Evolutionary conservation across 2,329 filamentous ascomycete genomes (phyloP), one percentile per base, ranked within the genome.

Genomic region (Tolypocladium tundrense): DNA sequence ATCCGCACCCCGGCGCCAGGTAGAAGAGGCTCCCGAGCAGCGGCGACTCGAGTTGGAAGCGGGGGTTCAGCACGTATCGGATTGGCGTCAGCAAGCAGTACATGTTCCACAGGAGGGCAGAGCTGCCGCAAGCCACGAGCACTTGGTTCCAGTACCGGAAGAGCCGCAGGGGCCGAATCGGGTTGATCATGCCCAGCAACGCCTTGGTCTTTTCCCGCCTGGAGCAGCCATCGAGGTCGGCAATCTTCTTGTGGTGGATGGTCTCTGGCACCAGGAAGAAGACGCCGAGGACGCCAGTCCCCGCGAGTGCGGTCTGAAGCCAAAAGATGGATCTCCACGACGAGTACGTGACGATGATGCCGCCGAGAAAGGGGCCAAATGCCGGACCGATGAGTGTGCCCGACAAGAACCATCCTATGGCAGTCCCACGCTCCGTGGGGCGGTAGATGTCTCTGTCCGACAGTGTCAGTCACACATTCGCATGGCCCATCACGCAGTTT

Each of bases 251-350:
- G 60, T 82, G 78, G 58, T 87, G 86, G 55, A 88, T 87, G 0
- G 88, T 92, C 68, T 92, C 88, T 0, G 87, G 86, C 13, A 91
- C 78, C 14, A 90, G 73, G 63, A 89, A 83, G 62, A 83, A 79
- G 39, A 88, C 79, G 0, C 86, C 79, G 0, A 85, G 24, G 0
- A 79, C 75, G 1, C 82, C 85, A 0, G 80, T 67, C 2, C 81
- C 87, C 0, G 85, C 85, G 7, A 91, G 76, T 0, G 81, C 88
- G 0, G 85, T 84, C 67, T 91, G 88, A 0, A 92, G 75, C 85
- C 87, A 91, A 73, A 91, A 91, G 56, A 91, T 90, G 48, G 82
- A 81, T 21, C 87, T 79, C 89, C 89, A 93, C 2, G 79, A 81
- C 8, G 79, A 77, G 70, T 84, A 91, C 0, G 88, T 91, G 19